A percentile compares a stretch with the other conserved stretches of the same genome.
Conservation (phyloP, 495 filamentous ascomycete genomes). For the Xylaria palmicola region DNA sequence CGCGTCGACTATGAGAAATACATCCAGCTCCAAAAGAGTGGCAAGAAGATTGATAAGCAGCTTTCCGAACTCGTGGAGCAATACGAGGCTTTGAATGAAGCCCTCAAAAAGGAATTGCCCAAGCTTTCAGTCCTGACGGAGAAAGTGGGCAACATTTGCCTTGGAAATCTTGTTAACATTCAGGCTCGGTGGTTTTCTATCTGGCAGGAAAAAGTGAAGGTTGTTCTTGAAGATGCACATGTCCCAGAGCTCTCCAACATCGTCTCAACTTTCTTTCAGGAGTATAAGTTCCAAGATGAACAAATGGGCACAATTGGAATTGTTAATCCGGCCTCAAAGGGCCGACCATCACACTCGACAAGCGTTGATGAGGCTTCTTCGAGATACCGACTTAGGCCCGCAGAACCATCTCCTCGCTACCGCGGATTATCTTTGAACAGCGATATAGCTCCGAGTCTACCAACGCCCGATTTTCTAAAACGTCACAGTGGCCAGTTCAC, state of each 20-base stretch:
- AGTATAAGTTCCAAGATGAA: conserved; percentile 63
- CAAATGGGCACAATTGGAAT: conserved; percentile 50
- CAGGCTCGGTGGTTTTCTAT: conserved; percentile 76
- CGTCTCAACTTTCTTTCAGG: conserved; percentile 66
- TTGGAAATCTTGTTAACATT: conserved; percentile 77
- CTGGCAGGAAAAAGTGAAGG: conserved; percentile 76
- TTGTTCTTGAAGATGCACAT: conserved; percentile 62
- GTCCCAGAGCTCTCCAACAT: conserved; percentile 69
- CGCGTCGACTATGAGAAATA: conserved; percentile 79
- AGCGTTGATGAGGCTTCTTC: conserved; percentile 44
- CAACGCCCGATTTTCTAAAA: conserved; percentile 56
- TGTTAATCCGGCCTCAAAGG: conserved; percentile 43
- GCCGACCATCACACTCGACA: conserved; percentile 46
- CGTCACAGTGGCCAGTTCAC: conserved; percentile 56
- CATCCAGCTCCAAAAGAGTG: conserved; percentile 59
- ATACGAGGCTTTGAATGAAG: conserved; percentile 86
- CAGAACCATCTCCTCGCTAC: conserved; percentile 39
- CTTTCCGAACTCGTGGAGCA: conserved; percentile 78
- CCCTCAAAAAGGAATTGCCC: conserved; percentile 88
- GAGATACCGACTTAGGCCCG: conserved; percentile 38
- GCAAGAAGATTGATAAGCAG: conserved; percentile 78
- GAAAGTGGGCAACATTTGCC: conserved; percentile 73
- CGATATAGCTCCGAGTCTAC: conserved; percentile 62
- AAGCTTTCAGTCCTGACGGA: conserved; percentile 77
- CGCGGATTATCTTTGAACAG: conserved; percentile 62